Evolutionary conservation across 192 early-diverging fungal genomes (phyloP), one percentile per base, ranked within the genome.

Genomic region (Rhizoclosmatium globosum): DNA sequence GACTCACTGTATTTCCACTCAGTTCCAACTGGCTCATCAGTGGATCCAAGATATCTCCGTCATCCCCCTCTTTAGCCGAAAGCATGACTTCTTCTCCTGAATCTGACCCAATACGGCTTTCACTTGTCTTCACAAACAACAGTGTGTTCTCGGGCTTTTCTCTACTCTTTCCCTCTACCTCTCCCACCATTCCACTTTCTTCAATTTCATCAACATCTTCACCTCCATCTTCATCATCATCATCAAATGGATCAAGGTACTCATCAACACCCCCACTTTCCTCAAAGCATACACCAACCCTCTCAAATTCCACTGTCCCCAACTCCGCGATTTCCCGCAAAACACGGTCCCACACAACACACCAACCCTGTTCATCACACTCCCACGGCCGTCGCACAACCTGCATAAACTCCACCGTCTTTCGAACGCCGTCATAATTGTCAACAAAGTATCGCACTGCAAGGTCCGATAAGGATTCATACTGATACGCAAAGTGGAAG

Each of bases 241-340:
- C 65, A 7, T 4, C 39, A 6, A 9, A 42, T 42, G 69, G 69
- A 2, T 50, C 47, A 2, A 71, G 21, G 19, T 47, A 71, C 2
- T 71, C 69, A 39, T 71, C 50, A 2, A 71, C 69, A 1, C 47
- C 69, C 3, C 69, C 69, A 56, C 47, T 56, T 1, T 71, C 69
- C 38, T 71, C 69, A 9, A 3, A 41, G n/a, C 47, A 4, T 53
- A 71, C 46, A 39, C 13, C 50, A 17, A 11, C 4, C 50, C 6
- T 58, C 50, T 56, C 69, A 56, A 50, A 71, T 19, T 56, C 50
- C 15, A 39, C 47, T 3, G 7, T n/a, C 31, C 4, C 47, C 46
- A 71, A 57, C 11, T 39, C 69, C 46, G 53, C 21, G 53, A 19
- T 3, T 42, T 42, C 17, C 69, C n/a, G 19, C 47, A 56, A n/a